Evolutionary conservation across 2,329 filamentous ascomycete species (phyloP).

Genomic region (Fusarium pininemorale): DNA sequence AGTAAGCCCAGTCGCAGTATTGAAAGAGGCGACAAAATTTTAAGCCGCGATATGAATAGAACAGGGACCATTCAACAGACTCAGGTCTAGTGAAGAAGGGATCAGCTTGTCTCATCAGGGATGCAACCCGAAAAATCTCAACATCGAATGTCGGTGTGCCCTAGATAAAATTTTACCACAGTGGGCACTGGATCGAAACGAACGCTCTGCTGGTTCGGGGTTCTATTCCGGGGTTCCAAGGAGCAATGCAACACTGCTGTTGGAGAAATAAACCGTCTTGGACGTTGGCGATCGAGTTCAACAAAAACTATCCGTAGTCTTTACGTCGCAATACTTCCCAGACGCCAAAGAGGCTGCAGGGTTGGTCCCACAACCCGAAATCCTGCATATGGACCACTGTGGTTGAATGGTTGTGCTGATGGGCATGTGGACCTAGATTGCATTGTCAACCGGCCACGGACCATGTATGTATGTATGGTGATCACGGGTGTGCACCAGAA

Average conservation of each 20-base stretch:
- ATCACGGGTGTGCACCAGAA: constrained; percentile 34
- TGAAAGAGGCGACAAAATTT: constrained; percentile 10
- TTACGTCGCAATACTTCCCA: constrained; percentile 11
- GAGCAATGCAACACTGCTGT: constrained; percentile 24
- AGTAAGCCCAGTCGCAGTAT: constrained; percentile 6
- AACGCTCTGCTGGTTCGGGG: constrained; percentile 16
- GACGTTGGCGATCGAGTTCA: constrained; percentile 10
- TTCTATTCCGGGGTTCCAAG: constrained; percentile 3
- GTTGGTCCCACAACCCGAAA: constrained; percentile 39
- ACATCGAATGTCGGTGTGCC: constrained; percentile 33
- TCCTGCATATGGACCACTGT: constrained; percentile 9
- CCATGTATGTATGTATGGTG: constrained; percentile 38
- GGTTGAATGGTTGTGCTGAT: constrained; percentile 27
- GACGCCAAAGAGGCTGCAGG: constrained; percentile 29
- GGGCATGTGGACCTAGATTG: constrained; percentile 41
- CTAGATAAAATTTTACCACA: background rate
- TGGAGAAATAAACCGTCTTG: constrained; percentile 16
- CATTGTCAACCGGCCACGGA: constrained; percentile 34
- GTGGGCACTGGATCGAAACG: constrained; percentile 5
- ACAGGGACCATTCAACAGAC: constrained; percentile 26
- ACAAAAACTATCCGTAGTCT: constrained; percentile 11
- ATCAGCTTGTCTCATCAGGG: constrained; percentile 29
- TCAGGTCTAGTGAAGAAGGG: constrained; percentile 26
- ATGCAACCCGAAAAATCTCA: constrained; percentile 19
- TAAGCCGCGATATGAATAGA: constrained; percentile 30